These are phyloP conservation scores for Beverwykella pulmonaria DNA, from an alignment of 495 filamentous ascomycete genomes.

Conservation along the genomic window DNA sequence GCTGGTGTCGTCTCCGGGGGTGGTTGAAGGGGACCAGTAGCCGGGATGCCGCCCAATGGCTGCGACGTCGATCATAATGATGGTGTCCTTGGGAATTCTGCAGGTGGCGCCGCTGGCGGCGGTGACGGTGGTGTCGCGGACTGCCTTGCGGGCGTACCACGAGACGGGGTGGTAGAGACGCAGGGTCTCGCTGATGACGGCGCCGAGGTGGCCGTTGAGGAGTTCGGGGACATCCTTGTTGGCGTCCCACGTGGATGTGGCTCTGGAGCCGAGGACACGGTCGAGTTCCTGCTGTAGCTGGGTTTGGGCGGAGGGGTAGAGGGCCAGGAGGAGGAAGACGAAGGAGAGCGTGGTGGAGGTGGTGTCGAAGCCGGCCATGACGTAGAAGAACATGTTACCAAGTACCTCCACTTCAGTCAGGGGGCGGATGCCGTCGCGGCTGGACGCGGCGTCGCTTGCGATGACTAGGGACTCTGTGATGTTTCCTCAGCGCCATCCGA, in stretches of 20 bases:
- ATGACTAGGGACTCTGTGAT: background rate
- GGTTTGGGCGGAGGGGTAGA: background rate
- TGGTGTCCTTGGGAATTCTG: conserved; percentile 3
- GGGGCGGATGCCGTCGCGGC: background rate
- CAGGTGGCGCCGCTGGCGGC: conserved; percentile 1
- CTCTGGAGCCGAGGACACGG: conserved; percentile 5
- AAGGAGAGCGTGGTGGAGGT: background rate
- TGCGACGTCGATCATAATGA: conserved; percentile 9
- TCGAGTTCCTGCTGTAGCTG: conserved; percentile 3
- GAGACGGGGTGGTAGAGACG: background rate
- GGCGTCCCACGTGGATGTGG: background rate
- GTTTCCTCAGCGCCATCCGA: conserved; percentile 9
- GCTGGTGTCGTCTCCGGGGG: background rate
- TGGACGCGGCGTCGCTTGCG: background rate
- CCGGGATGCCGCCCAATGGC: conserved; percentile 7
- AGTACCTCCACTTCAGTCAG: conserved; percentile 5
- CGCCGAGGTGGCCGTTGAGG: conserved; percentile 15
- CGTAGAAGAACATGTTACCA: conserved; percentile 8
- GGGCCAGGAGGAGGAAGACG: conserved; percentile 9
- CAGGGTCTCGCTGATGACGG: conserved; percentile 17
- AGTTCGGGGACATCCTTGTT: conserved; percentile 2
- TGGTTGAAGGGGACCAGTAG: conserved; percentile 10
- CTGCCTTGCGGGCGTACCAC: background rate
- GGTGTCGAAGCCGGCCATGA: conserved; percentile 5
- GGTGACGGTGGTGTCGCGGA: background rate